A percentile compares a stretch with the other conserved stretches of the same genome.
Conservation (phyloP, 805 yeast genomes). For the Naumovozyma baii region DNA sequence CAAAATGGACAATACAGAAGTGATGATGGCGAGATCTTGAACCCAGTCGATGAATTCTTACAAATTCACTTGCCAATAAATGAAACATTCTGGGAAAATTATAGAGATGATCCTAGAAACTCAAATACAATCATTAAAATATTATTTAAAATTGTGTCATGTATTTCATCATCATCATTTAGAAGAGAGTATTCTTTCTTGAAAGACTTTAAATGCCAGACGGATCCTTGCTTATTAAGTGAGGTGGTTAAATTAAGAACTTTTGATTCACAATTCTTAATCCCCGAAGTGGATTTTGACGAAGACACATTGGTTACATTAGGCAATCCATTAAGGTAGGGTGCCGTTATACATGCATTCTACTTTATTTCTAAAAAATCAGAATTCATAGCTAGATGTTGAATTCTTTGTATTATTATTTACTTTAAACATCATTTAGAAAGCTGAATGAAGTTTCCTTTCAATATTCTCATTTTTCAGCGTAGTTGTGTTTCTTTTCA, state of each 20-base stretch:
- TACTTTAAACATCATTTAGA: too few relatives aligned
- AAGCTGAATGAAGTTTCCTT: too few relatives aligned
- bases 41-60: slow-evolving; percentile 6
- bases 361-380: too few relatives aligned
- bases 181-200: slow-evolving; percentile 5
- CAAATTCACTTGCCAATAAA: slow-evolving; percentile 8
- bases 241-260: slow-evolving; percentile 4
- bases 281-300: slow-evolving; percentile 3
- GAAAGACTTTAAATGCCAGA: background rate
- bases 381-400: too few relatives aligned
- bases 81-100: slow-evolving; percentile 4
- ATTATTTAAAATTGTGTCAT: slow-evolving; percentile 3
- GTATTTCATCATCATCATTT: slow-evolving; percentile 4
- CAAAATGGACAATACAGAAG: background rate
- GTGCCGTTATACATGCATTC: too few relatives aligned
- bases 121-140: slow-evolving; percentile 3
- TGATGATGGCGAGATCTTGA: background rate
- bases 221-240: slow-evolving; percentile 2
- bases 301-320: background rate
- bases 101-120: background rate
- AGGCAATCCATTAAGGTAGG: background rate
- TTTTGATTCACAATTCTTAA: slow-evolving; percentile 5
- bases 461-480: too few relatives aligned
- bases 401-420: too few relatives aligned
- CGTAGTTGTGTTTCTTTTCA: too few relatives aligned